Base-by-base conservation (phyloP, 331 rosid species). In the Quercus lobata region DNA sequence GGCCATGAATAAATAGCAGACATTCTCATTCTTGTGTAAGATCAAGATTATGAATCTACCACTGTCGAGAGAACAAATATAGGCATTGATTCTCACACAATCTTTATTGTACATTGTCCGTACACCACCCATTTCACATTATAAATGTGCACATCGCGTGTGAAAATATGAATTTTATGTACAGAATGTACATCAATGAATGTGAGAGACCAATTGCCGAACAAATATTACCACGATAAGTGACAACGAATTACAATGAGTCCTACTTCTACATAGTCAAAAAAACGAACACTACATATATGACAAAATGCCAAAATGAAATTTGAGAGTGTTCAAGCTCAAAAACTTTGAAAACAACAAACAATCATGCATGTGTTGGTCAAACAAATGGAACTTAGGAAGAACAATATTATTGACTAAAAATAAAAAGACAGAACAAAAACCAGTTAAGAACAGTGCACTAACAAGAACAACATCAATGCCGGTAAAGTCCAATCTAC, bases 381-480 rank as follows among this genome's bases (percentile, higher is more conserved):
- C 55, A 49, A 49, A 2, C 34, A 60, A 60, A 27, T 22, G 1
- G 0, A 60, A 60, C 68, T 12, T 30, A 60, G 68, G 25, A 14
- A 25, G 3, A 10, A 11, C 14, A 60, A 24, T 6, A 60, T 1
- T 11, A 60, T 60, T 24, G 9, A 2, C 68, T 60, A 5, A 27
- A 27, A 60, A 12, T 6, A 22, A 60, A 58, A 22, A 19, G 34
- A 32, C 34, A 30, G n/a, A 22, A 18, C 9, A 32, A 7, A 30
- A 66, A 21, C 9, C 3, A 22, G 32, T 18, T 32, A 32, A 37
- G 22, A 68, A 53, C 54, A 69, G 49, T 19, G 57, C 24, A 54
- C 84, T 82, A 52, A 93, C 99, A 92, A 91, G 81, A 82, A 81
- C 76, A 63, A 90, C 91, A 81, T 88, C 89, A 79, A 93, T 61